Conservation (phyloP, 2,329 filamentous ascomycete species). For the Botrytis cinerea region DNA sequence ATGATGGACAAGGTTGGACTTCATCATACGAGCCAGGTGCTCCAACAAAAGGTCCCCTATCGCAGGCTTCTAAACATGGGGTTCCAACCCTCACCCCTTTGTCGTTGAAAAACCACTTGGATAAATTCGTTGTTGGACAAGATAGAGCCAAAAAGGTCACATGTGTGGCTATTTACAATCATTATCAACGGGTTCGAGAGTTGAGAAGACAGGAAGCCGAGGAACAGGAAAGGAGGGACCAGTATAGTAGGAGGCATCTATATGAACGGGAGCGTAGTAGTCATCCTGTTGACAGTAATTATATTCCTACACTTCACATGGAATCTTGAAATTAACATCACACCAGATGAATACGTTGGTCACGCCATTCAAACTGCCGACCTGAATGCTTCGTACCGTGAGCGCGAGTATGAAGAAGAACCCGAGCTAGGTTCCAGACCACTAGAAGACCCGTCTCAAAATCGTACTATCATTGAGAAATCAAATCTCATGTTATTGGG, state of each 20-base stretch:
- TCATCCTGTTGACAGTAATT: constrained; percentile 78
- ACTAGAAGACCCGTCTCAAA: constrained; percentile 23
- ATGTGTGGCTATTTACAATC: constrained; percentile 92
- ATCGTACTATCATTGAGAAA: constrained; percentile 69
- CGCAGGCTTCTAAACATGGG: constrained; percentile 51
- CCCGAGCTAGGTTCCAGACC: constrained; percentile 32
- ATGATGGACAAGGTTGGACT: constrained; percentile 56
- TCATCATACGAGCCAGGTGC: constrained; percentile 62
- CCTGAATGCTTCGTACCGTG: constrained; percentile 31
- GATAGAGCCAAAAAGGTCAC: constrained; percentile 92
- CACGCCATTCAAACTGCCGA: constrained; percentile 44
- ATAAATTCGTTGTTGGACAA: constrained; percentile 95
- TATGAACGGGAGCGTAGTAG: constrained; percentile 50
- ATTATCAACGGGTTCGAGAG: constrained; percentile 86
- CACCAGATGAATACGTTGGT: constrained; percentile 57
- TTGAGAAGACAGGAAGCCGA: constrained; percentile 76
- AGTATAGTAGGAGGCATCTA: constrained; percentile 54
- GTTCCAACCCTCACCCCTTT: constrained; percentile 65
- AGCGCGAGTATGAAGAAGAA: constrained; percentile 24
- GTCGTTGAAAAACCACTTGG: constrained; percentile 83
- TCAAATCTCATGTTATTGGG: constrained; percentile 91
- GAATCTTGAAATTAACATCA: constrained; percentile 39
- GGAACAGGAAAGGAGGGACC: constrained; percentile 64
- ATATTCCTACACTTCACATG: constrained; percentile 15
- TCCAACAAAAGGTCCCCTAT: constrained; percentile 64